Evolutionary conservation across 345 rosid genomes (phyloP).

Genomic region (Eucalyptus lansdowneana): DNA sequence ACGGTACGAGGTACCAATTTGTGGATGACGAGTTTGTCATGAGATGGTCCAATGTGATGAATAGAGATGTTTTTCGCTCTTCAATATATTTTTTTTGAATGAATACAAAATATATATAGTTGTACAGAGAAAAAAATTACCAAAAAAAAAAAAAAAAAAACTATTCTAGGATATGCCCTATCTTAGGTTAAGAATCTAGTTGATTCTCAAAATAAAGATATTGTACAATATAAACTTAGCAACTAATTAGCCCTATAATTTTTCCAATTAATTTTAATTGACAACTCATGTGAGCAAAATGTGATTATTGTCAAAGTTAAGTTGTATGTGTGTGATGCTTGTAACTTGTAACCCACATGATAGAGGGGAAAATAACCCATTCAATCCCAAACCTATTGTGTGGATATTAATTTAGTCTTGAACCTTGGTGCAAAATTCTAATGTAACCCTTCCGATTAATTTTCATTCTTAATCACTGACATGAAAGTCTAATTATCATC

Average conservation of each 20-base stretch:
- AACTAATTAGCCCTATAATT: no score
- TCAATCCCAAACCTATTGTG: rapidly evolving
- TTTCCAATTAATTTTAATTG: no score
- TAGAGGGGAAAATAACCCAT: neutral
- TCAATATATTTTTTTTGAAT: no score
- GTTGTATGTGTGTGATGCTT: neutral
- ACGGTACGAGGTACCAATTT: neutral
- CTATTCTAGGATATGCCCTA: no score
- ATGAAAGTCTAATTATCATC: neutral
- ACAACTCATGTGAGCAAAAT: no score
- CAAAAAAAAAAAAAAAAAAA: no score
- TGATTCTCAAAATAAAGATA: no score
- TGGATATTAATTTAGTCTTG: neutral
- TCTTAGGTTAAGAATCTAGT: no score
- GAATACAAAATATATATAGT: no score
- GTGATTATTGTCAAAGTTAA: neutral
- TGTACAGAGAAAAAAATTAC: no score
- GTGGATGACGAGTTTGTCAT: neutral
- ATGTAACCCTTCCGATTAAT: neutral
- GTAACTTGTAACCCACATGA: neutral
- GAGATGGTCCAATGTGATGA: neutral
- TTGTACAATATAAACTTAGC: no score
- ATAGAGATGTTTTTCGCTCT: no score
- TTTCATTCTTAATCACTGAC: neutral
- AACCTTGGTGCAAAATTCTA: neutral